Base-by-base conservation (phyloP, 2,329 filamentous ascomycete species). In the Lachnellula cervina region DNA sequence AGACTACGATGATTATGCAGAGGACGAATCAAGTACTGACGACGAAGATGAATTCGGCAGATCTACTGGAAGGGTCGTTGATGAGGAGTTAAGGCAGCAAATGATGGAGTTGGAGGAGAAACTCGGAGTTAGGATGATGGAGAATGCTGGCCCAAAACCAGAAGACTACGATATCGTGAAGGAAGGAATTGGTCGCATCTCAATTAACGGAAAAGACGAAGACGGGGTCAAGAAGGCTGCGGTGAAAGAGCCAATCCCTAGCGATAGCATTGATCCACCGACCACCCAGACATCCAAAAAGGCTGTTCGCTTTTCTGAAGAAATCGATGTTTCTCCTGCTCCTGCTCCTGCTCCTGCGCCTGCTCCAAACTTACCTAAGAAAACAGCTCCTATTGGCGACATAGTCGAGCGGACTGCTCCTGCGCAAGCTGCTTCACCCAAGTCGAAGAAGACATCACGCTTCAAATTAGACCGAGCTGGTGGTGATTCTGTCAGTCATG, bases 101-200 rank as follows among this genome's bases (percentile, higher is more conserved):
- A 97, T 99, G 94, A 80, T 88, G 45, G 89, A 92, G 62, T 76
- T 99, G 4, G 89, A 97, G 71, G 79, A 86, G 68, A 87, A 84
- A 60, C 78, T 97, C 0, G 80, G 78, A n/a, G 80, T 86, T 60
- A 80, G 69, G 56, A 62, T 64, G 52, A 76, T 74, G 59, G 78
- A 78, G 67, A 86, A 81, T 66, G 66, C 86, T 47, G 82, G 78
- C 52, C 83, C 80, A 58, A 70, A 76, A 63, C 54, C 59, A 4
- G 59, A 57, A 48, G 62, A 69, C 17, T 62, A 63, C 17, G 68
- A 72, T 62, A 49, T 64, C 62, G 63, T 66, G 72, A 71, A 78
- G 23, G 79, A 81, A 59, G 76, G 80, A 45, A 80, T 87, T 56
- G 81, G 83, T 9, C 80, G 80, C 11, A 80, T 82, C 51, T 70